Evolutionary conservation across 352 stramenopile genomes (phyloP).

Genomic region (Phytophthora tubulina): DNA sequence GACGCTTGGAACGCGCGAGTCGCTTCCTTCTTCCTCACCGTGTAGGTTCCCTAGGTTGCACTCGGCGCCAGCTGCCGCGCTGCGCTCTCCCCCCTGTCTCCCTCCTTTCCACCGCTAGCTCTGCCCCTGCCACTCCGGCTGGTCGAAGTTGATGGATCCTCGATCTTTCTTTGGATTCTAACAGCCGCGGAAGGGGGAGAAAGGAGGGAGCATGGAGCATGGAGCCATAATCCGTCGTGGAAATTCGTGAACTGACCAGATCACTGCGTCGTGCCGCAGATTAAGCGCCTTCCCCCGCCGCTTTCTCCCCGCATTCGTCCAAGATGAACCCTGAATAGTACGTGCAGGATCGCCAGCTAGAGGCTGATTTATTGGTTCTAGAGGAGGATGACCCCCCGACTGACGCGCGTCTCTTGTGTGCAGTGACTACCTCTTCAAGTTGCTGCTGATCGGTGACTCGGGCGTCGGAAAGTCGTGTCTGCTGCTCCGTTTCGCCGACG

Average conservation of each 20-base stretch:
- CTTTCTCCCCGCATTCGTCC: slow-evolving; percentile 30
- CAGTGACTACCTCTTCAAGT: slow-evolving; percentile 99
- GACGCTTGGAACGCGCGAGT: slow-evolving; percentile 38
- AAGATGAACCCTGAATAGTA: slow-evolving; percentile 96
- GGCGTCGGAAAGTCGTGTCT: slow-evolving; percentile 99
- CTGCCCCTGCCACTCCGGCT: background rate
- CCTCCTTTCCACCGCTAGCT: background rate
- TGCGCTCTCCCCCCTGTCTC: background rate
- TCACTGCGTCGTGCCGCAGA: slow-evolving; percentile 26
- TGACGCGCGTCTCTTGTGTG: slow-evolving; percentile 27
- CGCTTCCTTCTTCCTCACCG: slow-evolving; percentile 26
- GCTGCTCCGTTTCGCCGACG: slow-evolving; percentile 98
- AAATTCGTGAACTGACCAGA: slow-evolving; percentile 10
- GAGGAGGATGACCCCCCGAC: background rate
- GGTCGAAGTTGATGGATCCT: slow-evolving; percentile 28
- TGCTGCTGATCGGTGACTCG: slow-evolving; percentile 98
- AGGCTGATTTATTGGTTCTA: slow-evolving; percentile 4
- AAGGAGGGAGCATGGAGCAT: background rate
- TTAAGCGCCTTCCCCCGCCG: slow-evolving; percentile 35
- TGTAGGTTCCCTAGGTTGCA: slow-evolving; percentile 24
- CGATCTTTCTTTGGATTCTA: slow-evolving; percentile 33
- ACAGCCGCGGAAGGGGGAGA: slow-evolving; percentile 10
- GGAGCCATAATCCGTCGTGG: background rate
- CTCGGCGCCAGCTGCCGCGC: background rate
- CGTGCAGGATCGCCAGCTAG: slow-evolving; percentile 36